A percentile compares a stretch with the other conserved stretches of the same genome.
Evolutionary conservation across 2,329 filamentous ascomycete species (phyloP).

Genomic region (Aspergillus sp.): DNA sequence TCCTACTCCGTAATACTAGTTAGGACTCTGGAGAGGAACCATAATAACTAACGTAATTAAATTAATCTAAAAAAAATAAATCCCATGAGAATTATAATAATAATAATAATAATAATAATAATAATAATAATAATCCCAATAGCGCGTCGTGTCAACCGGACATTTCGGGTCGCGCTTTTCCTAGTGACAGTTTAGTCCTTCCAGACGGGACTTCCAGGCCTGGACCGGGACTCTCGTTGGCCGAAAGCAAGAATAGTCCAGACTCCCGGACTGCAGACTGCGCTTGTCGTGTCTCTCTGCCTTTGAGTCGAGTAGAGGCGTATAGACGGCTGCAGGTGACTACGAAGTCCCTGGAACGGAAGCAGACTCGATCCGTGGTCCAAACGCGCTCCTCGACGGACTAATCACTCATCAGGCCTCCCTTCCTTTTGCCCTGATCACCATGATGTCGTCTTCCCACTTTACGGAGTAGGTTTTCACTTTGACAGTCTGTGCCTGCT

Average conservation of each 20-base stretch:
- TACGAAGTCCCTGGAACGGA: slow-evolving; percentile 13
- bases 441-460: background rate
- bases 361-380: slow-evolving; percentile 19
- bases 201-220: slow-evolving; percentile 1
- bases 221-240: background rate
- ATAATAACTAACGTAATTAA: too few species aligned
- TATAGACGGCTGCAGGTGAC: background rate
- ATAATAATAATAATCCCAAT: slow-evolving; percentile 3
- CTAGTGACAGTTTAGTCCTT: background rate
- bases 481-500: too few species aligned
- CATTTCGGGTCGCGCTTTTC: slow-evolving; percentile 13
- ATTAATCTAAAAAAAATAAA: background rate
- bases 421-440: background rate
- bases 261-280: slow-evolving; percentile 5
- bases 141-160: slow-evolving; percentile 21
- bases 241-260: background rate
- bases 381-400: slow-evolving; percentile 3
- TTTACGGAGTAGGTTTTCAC: background rate
- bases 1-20: too few species aligned
- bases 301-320: background rate
- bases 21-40: too few species aligned
- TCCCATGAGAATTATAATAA: background rate
- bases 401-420: too few species aligned
- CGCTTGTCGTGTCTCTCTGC: background rate
- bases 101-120: background rate